These are phyloP conservation scores for Aspergillus ochraceus DNA, from an alignment of 2,329 filamentous ascomycete genomes.

Conservation along the genomic window DNA sequence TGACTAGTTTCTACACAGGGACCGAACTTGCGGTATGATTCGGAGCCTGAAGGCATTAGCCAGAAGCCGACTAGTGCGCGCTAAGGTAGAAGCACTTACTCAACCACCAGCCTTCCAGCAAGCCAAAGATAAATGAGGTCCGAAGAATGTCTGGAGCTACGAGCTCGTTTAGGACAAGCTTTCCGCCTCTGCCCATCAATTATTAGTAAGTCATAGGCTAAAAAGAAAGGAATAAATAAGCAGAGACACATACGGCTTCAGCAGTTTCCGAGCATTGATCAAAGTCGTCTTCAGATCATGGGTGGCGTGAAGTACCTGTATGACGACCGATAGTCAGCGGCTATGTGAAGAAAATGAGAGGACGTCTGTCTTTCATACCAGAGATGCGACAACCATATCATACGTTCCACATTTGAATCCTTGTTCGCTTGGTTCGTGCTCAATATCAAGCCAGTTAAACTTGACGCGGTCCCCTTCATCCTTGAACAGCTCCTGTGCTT, in stretches of 20 bases:
- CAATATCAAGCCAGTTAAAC: constrained; percentile 16
- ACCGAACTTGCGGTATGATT: constrained; percentile 7
- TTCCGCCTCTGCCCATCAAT: constrained; percentile 5
- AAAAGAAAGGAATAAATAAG: rapidly evolving
- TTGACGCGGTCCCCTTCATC: constrained; percentile 6
- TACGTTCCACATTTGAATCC: constrained; percentile 17
- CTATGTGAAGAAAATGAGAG: background rate
- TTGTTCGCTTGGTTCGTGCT: constrained; percentile 14
- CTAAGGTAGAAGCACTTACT: background rate
- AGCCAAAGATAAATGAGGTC: constrained; percentile 10
- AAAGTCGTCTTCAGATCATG: constrained; percentile 4
- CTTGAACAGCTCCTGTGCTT: constrained; percentile 8
- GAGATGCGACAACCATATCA: constrained; percentile 19
- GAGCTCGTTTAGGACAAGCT: constrained; percentile 11
- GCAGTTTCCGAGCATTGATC: constrained; percentile 10
- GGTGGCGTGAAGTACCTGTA: constrained; percentile 13
- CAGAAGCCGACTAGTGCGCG: too few relatives aligned
- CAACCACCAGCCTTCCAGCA: constrained; percentile 17
- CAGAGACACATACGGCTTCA: constrained; percentile 8
- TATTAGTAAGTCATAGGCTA: background rate
- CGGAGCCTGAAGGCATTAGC: constrained; percentile 2
- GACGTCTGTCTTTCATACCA: constrained; percentile 5
- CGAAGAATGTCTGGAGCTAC: background rate
- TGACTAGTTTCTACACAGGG: constrained; percentile 4
- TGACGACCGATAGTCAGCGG: background rate